These are phyloP conservation scores for Nakaseomyces nivariensis DNA, from an alignment of 1,139 yeast species.

Conservation along the genomic window DNA sequence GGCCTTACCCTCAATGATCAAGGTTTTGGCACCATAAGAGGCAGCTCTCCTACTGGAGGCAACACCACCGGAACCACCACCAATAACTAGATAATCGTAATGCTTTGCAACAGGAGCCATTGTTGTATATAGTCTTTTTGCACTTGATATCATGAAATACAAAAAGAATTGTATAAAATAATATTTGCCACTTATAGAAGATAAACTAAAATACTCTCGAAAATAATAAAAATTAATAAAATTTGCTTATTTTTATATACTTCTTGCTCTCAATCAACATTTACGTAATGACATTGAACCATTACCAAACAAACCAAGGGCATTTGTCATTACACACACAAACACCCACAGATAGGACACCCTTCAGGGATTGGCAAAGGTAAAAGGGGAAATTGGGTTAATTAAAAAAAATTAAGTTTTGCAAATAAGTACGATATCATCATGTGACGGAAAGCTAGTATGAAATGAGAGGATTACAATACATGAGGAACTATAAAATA, in stretches of 20 bases:
- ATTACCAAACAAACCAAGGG: too few relatives aligned
- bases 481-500: too few relatives aligned
- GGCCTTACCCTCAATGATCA: slow-evolving; percentile 66
- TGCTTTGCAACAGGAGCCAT: slow-evolving; percentile 32
- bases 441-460: too few relatives aligned
- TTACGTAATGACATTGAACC: not conserved
- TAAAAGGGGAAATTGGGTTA: not conserved
- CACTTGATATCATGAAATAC: slow-evolving; percentile 3
- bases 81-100: slow-evolving; percentile 87
- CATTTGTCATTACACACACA: not conserved
- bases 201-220: too few relatives aligned
- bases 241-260: not conserved
- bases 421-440: too few relatives aligned
- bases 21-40: slow-evolving; percentile 78
- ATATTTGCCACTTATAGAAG: not conserved
- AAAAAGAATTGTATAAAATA: not conserved
- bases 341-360: not conserved
- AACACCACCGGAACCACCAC: slow-evolving; percentile 99
- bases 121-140: slow-evolving; percentile 4
- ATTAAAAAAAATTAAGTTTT: too few relatives aligned
- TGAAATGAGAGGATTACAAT: too few relatives aligned
- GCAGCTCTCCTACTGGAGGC: slow-evolving; percentile 97
- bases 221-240: not conserved
- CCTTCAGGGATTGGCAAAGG: not conserved
- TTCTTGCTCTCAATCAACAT: not conserved